Evolutionary conservation across 495 filamentous ascomycete species (phyloP), one percentile per base, ranked within the genome.

Genomic region (Annulohypoxylon moriforme): DNA sequence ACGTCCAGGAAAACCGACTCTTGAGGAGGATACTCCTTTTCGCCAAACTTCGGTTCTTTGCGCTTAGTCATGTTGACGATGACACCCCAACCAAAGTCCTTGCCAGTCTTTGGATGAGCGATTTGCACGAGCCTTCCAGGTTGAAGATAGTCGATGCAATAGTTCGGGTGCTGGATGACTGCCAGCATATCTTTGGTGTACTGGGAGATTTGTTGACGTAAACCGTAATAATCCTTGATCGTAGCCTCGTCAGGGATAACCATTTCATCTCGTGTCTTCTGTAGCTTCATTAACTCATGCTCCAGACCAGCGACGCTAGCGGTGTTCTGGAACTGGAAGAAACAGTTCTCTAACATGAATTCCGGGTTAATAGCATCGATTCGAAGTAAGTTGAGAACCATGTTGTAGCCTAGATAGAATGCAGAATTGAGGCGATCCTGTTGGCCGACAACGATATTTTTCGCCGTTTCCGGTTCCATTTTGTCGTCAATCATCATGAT

Each of bases 401-500:
- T 99, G 80, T 98, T 99, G 84, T 99, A 98, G n/a, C 96, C 94
- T 10, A 99, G 86, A 77, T 98, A 92, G 83, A 99, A 99, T 13
- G 96, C 96, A 2, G 96, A 98, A 80, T 98, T 98, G 42, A 99
- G 88, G 46, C 93, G 91, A 78, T 99, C 96, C 77, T 99, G 96
- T 76, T 97, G 91, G 76, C 96, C 96, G 57, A 95, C 92, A 27
- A 99, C 96, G 65, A 99, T 97, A 55, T 92, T 90, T 80, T 96
- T 96, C 25, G 96, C 96, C 60, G 91, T 87, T 1, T 90, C 89
- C n/a, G 96, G 96, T 68, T 98, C 96, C 87, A 99, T 96, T 81
- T 94, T 92, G 76, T 94, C 92, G 68, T 96, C 92, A 57, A 99
- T 89, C 96, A 99, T 99, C 92, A 99, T 97, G 76, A 99, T 99